Conservation (phyloP, 2,329 filamentous ascomycete genomes). For the Thelonectria blattea region DNA sequence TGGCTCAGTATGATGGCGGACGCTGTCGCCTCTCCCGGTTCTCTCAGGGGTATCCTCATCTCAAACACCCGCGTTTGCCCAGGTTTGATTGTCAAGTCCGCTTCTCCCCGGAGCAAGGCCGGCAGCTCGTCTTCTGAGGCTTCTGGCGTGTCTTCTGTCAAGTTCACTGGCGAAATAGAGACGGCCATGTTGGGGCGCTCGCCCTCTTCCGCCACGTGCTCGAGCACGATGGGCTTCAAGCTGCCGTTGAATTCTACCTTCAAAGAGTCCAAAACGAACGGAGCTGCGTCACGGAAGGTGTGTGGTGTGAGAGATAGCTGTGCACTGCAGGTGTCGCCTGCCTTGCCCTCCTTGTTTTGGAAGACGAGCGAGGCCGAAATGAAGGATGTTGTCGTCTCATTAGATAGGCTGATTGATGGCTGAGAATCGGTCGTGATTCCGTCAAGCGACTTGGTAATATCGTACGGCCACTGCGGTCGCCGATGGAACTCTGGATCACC, state of each 20-base stretch:
- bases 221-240: conserved; percentile 60
- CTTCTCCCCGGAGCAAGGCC: conserved; percentile 56
- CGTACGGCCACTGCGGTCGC: conserved; percentile 65
- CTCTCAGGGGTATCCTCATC: conserved; percentile 75
- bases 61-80: conserved; percentile 74
- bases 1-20: conserved; percentile 68
- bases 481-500: conserved; percentile 55
- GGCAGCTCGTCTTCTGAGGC: conserved; percentile 40
- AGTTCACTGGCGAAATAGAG: conserved; percentile 37
- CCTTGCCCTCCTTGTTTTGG: conserved; percentile 62
- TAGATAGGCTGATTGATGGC: conserved; percentile 57
- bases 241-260: conserved; percentile 63
- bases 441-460: conserved; percentile 63
- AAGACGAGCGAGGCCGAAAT: conserved; percentile 64
- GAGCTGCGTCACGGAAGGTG: conserved; percentile 58
- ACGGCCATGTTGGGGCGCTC: conserved; percentile 12
- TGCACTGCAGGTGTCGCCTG: conserved; percentile 63
- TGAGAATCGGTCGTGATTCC: conserved; percentile 52
- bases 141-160: conserved; percentile 42
- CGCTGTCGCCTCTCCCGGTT: conserved; percentile 78
- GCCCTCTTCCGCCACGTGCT: conserved; percentile 44
- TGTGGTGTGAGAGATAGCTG: conserved; percentile 65
- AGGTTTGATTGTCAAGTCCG: conserved; percentile 70
- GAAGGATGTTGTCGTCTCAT: conserved; percentile 60
- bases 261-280: conserved; percentile 59